Evolutionary conservation across 2,329 filamentous ascomycete genomes (phyloP).

Genomic region (Zalaria obscura): DNA sequence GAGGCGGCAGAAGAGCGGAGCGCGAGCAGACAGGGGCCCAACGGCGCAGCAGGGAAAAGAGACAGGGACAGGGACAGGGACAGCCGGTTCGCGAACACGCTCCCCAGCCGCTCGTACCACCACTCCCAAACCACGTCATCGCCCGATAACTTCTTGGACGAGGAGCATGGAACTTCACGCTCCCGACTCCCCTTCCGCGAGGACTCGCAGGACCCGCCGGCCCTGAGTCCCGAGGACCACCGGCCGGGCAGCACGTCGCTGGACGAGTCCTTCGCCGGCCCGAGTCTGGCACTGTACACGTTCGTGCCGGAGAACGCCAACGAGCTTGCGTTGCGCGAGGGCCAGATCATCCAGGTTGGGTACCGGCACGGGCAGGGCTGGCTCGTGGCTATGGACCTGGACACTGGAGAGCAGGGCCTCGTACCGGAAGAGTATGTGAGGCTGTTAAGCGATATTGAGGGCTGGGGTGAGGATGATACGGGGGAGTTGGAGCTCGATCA

Average conservation of each 20-base stretch:
- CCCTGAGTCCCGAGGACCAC: constrained; percentile 4
- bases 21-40: too few species aligned
- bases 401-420: constrained; percentile 82
- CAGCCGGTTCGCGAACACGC: constrained; percentile 4
- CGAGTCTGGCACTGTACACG: constrained; percentile 88
- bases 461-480: constrained; percentile 38
- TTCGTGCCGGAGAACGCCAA: constrained; percentile 95
- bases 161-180: too few species aligned
- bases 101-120: constrained; percentile 25
- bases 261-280: constrained; percentile 95
- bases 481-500: too few species aligned
- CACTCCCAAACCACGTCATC: not conserved
- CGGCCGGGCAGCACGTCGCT: constrained; percentile 39
- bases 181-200: constrained; percentile 49
- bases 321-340: constrained; percentile 80
- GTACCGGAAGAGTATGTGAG: constrained; percentile 96
- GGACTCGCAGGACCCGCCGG: constrained; percentile 8
- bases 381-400: constrained; percentile 92
- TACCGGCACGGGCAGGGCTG: constrained; percentile 94
- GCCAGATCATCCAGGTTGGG: constrained; percentile 90
- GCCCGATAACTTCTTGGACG: too few species aligned
- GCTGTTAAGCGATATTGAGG: constrained; percentile 82
- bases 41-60: too few species aligned
- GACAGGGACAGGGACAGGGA: not conserved
- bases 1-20: constrained; percentile 1